Evolutionary conservation across 2,329 filamentous ascomycete genomes (phyloP), one percentile per base, ranked within the genome.

Genomic region (Nemania sp.): DNA sequence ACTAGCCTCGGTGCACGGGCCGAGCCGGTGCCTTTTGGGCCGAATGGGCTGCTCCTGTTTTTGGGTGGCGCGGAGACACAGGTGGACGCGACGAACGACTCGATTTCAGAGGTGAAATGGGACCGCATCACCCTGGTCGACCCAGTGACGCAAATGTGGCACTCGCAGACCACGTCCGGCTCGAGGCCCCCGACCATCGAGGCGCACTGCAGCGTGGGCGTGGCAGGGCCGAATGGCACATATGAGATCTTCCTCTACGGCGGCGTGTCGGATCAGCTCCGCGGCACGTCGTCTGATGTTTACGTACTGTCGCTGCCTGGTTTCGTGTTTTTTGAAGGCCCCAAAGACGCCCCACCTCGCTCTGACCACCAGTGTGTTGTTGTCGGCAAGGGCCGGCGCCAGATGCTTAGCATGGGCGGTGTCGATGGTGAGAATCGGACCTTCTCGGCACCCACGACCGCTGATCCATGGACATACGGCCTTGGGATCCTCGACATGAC

Each of bases 401-500:
- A 76, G 54, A 71, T 77, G 73, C 49, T 77, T 1, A 68, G 68
- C 15, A 57, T 72, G 8, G 74, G 73, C 17, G 75, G 75, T 5
- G 59, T 62, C 6, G 66, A 71, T 34, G 63, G 62, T 19, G 61
- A 57, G 26, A 56, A 59, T 15, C 58, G 55, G 3, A 63, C 59
- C 17, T 62, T 57, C 9, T 59, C 60, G 9, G 54, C 59, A 6
- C 50, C 64, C 23, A 55, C 50, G 6, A 66, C 67, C 8, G 51
- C 60, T 9, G 72, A 75, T 43, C 68, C 68, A 1, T 74, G 70
- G 70, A 52, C 57, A 4, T 67, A 70, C 30, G 70, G 72, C 0
- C 61, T 76, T 15, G 71, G 73, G 2, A 62, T 77, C 7, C 72
- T 74, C 54, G 73, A 75, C 46, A 67, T 76, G 69, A 70, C 67